Evolutionary conservation across 306 rosid genomes (phyloP).

Genomic region (Dalbergia cultrata): DNA sequence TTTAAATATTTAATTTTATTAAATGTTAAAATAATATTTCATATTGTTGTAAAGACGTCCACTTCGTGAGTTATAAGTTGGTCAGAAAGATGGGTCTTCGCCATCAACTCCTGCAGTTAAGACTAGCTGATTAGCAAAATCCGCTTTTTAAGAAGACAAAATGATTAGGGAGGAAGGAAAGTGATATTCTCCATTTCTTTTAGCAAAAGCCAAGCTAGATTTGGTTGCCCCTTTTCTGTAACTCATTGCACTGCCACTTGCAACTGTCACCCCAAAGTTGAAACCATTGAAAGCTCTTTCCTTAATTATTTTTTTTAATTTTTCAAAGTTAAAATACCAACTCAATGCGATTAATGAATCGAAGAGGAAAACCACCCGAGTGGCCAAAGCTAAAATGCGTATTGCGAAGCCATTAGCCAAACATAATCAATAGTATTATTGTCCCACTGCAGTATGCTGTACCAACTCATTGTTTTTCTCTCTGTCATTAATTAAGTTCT

Average conservation of each 20-base stretch:
- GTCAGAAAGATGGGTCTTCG: conserved; percentile 33
- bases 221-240: conserved; percentile 30
- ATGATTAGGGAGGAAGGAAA: conserved; percentile 42
- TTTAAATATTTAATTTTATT: too few relatives aligned
- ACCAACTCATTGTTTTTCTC: conserved; percentile 33
- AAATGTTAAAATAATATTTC: too few relatives aligned
- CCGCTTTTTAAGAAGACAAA: conserved; percentile 41
- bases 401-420: conserved; percentile 2
- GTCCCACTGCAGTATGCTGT: conserved; percentile 12
- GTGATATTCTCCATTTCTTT: conserved; percentile 47
- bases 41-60: neutral
- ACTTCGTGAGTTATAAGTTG: conserved; percentile 25
- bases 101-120: conserved; percentile 22
- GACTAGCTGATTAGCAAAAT: conserved; percentile 33
- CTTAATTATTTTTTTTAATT: neutral
- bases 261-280: conserved; percentile 36
- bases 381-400: conserved; percentile 6
- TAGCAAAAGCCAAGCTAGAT: conserved; percentile 45
- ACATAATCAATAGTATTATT: neutral
- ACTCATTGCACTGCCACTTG: conserved; percentile 29
- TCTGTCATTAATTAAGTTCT: conserved; percentile 12
- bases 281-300: neutral
- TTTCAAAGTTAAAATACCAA: neutral
- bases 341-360: neutral
- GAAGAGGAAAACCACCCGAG: neutral